Percentiles rank a stretch among this genome's conserved stretches.
Conservation (phyloP, 2,329 filamentous ascomycete genomes). For the Cytospora piceae region DNA sequence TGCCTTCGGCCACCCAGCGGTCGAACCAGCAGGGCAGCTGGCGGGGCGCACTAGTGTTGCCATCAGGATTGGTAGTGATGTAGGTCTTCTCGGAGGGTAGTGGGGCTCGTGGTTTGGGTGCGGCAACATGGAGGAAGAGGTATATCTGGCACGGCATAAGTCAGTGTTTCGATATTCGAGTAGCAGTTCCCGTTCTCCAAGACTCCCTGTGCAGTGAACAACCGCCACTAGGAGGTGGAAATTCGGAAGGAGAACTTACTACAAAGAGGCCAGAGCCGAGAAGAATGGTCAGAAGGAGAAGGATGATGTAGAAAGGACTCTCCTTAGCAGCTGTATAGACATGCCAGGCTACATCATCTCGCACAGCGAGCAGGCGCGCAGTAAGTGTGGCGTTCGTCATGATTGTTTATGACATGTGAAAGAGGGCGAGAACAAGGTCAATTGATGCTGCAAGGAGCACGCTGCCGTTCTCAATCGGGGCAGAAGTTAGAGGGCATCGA, state of each 20-base stretch:
- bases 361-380: conserved; percentile 35
- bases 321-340: conserved; percentile 43
- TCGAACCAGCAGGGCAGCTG: conserved; percentile 89
- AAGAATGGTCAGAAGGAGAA: conserved; percentile 42
- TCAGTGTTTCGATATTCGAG: not conserved
- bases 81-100: conserved; percentile 83
- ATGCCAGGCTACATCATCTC: conserved; percentile 42
- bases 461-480: conserved; percentile 18
- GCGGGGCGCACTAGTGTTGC: conserved; percentile 47
- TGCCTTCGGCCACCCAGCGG: conserved; percentile 66
- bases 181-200: not conserved
- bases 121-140: conserved; percentile 71
- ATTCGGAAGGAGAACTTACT: conserved; percentile 39
- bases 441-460: not conserved
- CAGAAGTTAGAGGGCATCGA: conserved; percentile 9
- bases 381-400: conserved; percentile 22
- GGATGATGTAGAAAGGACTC: conserved; percentile 45
- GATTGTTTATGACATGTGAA: conserved; percentile 23
- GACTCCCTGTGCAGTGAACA: not conserved
- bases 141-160: conserved; percentile 59
- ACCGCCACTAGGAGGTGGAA: not conserved
- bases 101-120: conserved; percentile 77
- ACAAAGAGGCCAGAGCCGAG: conserved; percentile 42
- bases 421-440: conserved; percentile 5
- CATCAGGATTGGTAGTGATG: conserved; percentile 71